A percentile compares a stretch with the other conserved stretches of the same genome.
These are phyloP conservation scores for Cryptosporidium bovis DNA, from an alignment of 169 alveolate species.

Conservation along the genomic window DNA sequence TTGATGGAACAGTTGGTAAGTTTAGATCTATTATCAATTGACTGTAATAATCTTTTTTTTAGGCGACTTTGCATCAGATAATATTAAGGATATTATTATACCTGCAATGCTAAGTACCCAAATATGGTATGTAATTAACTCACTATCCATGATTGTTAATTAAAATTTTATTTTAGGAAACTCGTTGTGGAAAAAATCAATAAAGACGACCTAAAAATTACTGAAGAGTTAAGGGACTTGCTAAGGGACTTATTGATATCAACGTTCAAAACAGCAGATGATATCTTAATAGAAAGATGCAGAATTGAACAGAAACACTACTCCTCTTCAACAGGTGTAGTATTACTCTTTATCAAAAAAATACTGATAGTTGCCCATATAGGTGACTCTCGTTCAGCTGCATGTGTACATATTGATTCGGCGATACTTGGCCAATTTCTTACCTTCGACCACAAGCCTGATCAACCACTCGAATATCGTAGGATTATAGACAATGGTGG, in stretches of 20 bases:
- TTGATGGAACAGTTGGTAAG: constrained; percentile 88
- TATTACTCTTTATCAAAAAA: constrained; percentile 80
- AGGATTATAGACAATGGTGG: constrained; percentile 77
- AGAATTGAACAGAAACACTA: constrained; percentile 78
- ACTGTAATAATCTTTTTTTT: not conserved
- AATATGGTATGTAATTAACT: constrained; percentile 76
- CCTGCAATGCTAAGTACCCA: constrained; percentile 78
- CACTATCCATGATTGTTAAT: not conserved
- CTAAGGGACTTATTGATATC: constrained; percentile 50
- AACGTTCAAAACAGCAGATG: constrained; percentile 80
- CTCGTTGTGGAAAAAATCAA: constrained; percentile 36
- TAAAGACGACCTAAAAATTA: constrained; percentile 29
- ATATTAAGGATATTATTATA: constrained; percentile 80
- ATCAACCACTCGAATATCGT: constrained; percentile 78
- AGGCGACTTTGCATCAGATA: constrained; percentile 84
- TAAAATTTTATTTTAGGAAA: constrained; percentile 18
- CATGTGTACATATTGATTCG: constrained; percentile 19
- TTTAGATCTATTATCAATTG: not conserved
- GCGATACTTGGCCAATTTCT: constrained; percentile 75
- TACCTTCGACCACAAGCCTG: constrained; percentile 84
- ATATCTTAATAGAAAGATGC: constrained; percentile 78
- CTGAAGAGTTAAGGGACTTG: constrained; percentile 20
- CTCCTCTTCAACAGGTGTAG: constrained; percentile 85
- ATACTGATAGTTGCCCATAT: constrained; percentile 82
- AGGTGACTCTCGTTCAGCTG: constrained; percentile 76